A percentile compares a stretch with the other conserved stretches of the same genome.
Conservation (phyloP, 2,329 filamentous ascomycete genomes). For the Ophiocordyceps camponoti-saundersi region DNA sequence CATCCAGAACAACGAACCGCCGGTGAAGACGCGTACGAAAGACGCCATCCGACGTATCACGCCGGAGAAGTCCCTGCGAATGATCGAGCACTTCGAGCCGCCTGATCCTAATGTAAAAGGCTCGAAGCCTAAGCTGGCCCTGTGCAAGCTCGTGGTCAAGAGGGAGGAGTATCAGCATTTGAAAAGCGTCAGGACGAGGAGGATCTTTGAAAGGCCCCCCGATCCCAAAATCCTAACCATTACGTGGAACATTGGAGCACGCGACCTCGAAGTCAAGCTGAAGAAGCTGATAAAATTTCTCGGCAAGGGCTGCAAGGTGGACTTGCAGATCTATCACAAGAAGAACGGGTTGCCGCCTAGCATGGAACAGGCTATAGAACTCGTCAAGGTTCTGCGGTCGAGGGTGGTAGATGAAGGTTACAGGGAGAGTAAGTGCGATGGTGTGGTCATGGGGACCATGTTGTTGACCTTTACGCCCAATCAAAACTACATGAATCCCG, state of each 20-base stretch:
- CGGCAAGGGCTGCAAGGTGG: conserved; percentile 56
- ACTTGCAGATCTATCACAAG: conserved; percentile 49
- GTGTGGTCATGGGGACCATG: not conserved
- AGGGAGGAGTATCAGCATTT: conserved; percentile 26
- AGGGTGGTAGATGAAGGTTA: conserved; percentile 16
- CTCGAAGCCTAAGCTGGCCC: conserved; percentile 23
- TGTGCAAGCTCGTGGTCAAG: conserved; percentile 57
- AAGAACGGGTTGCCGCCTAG: conserved; percentile 46
- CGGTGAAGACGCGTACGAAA: conserved; percentile 21
- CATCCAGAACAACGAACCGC: conserved; percentile 19
- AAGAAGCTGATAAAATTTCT: conserved; percentile 53
- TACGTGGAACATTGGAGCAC: conserved; percentile 67
- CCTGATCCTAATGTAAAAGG: conserved; percentile 8
- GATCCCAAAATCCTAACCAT: conserved; percentile 66
- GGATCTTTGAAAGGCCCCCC: conserved; percentile 22
- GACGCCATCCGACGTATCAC: conserved; percentile 24
- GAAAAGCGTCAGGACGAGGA: conserved; percentile 21
- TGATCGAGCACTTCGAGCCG: conserved; percentile 20
- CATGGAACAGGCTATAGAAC: conserved; percentile 38
- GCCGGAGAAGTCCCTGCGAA: conserved; percentile 20
- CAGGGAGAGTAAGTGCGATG: conserved; percentile 5
- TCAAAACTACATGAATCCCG: not conserved
- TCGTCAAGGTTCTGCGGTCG: conserved; percentile 29
- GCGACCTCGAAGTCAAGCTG: conserved; percentile 61
- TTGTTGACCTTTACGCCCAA: not conserved